Evolutionary conservation across 2,329 filamentous ascomycete genomes (phyloP).

Genomic region (Trichophyton simii): DNA sequence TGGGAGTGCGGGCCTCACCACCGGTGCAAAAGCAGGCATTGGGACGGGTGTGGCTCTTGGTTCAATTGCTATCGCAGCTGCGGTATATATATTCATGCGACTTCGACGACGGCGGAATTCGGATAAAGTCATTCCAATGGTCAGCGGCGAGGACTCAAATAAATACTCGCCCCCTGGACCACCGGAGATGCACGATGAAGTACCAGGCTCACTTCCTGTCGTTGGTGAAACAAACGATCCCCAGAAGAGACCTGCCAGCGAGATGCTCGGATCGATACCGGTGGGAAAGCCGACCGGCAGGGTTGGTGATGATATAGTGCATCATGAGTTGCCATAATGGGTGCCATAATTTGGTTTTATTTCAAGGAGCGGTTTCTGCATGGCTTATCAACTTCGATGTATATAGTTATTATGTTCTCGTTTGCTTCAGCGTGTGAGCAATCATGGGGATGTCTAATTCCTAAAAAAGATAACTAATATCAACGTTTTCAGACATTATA

Average conservation of each 20-base stretch:
- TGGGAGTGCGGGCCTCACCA: not conserved
- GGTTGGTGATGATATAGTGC: not conserved
- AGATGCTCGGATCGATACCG: not conserved
- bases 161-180: not conserved
- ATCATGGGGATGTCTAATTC: not conserved
- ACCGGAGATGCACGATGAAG: not conserved
- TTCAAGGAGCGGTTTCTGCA: too few relatives aligned
- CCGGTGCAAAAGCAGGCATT: slow-evolving; percentile 1
- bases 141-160: not conserved
- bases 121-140: not conserved
- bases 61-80: not conserved
- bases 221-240: not conserved
- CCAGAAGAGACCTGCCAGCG: not conserved
- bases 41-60: not conserved
- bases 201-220: not conserved
- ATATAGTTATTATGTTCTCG: not conserved
- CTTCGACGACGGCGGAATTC: not conserved
- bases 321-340: not conserved
- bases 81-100: not conserved
- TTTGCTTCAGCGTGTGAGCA: not conserved
- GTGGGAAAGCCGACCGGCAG: not conserved
- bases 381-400: not conserved
- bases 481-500: not conserved
- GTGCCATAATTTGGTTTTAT: not conserved
- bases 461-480: not conserved